Evolutionary conservation across 345 rosid genomes (phyloP), one percentile per base, ranked within the genome.

Genomic region (Brassica juncea): DNA sequence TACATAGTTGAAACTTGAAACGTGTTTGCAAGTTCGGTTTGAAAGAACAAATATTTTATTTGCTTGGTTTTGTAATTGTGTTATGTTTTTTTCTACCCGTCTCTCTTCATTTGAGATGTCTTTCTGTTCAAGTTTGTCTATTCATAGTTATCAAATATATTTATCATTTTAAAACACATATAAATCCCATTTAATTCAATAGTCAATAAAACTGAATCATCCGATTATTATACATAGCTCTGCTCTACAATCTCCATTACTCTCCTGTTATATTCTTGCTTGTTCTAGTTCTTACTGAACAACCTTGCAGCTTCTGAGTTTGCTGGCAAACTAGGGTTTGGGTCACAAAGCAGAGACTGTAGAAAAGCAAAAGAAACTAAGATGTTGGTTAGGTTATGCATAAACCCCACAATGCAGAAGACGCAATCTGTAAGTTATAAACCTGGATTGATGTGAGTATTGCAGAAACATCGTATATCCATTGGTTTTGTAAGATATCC

Each of bases 391-490:
- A 66, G 77, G 15, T 66, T 8, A 32, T 66, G 68, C 63, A 60
- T 32, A 19, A 65, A 66, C 49, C 19, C 10, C 10, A 71, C 68
- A 67, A 67, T 15, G 65, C 42, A n/a, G 19, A 67, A 39, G 35
- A 57, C 23, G 8, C 21, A 67, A 2, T 30, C 16, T 4, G 42
- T 4, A 27, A 58, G 34, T 31, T 32, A 27, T 1, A 54, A 75
- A 90, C 95, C 95, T 89, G 96, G 76, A 91, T 89, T 12, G 96
- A 91, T 27, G 96, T 91, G 68, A 91, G 88, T 72, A 91, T 84
- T 0, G 96, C 91, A 16, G 96, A 85, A 1, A 89, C 93, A 32
- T 91, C 91, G n/a, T 91, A 89, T 27, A 91, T 91, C 95, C 95
- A 90, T 73, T 90, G 88, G 68, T 89, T 90, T 83, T 89, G 95